Evolutionary conservation across 768 basidiomycete genomes (phyloP), one percentile per base, ranked within the genome.

Genomic region (Boletus reticuloceps): DNA sequence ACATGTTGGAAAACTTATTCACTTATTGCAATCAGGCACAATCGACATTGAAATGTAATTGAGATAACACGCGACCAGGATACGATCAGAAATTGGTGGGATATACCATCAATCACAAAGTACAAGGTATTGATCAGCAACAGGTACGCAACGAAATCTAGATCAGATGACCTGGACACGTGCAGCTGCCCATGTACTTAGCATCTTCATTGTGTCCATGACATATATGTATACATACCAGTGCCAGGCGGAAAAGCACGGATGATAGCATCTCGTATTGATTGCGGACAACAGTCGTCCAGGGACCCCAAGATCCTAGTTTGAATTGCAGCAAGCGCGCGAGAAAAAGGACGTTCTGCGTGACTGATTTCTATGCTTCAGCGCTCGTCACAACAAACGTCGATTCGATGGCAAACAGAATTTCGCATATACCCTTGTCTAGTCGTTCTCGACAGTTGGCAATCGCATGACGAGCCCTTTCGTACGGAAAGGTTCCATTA

Each of bases 51-150:
- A 20, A 2, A 20, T 20, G 20, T 20, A 20, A 20, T 20, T 20
- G 20, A 20, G 20, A 20, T 20, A 20, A 2, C 20, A 20, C 20
- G 20, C 20, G 20, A 61, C 7, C 47, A 5, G 17, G 7, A 14
- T 22, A 16, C 16, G 16, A 10, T 65, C 40, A 63, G 46, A 17
- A 5, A 31, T 11, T 3, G 6, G 14, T 16, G 10, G 27, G 32
- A 58, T 79, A 54, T 61, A 89, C 90, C 90, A 64, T 92, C 90
- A 31, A 88, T 75, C 9, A 89, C 70, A 64, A 85, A 88, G 60
- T 83, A 82, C 1, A 89, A 71, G 5, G 90, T 91, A 72, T 93
- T 91, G 22, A 90, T 68, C 32, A 91, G 70, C 41, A 91, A 66
- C 0, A 86, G 79, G 70, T 84, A 91, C 42, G 80, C 74, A 41